A percentile compares a stretch with the other conserved stretches of the same genome.
Conservation (phyloP, 352 stramenopile species). For the Phytophthora foliorum region DNA sequence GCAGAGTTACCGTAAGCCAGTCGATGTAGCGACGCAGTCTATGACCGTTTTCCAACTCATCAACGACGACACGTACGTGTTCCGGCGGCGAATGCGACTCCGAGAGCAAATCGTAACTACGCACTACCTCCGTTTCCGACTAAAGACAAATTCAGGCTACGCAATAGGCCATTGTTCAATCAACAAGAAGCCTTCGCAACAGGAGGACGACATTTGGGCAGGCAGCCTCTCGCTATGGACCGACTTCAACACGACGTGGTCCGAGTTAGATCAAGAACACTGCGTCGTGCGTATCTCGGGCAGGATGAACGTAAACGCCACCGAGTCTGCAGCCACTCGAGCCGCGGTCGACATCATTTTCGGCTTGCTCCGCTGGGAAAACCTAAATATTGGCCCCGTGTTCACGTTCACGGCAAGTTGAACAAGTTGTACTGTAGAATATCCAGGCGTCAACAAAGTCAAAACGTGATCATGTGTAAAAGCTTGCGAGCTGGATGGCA, state of each 20-base stretch:
- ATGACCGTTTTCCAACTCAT: slow-evolving; percentile 51
- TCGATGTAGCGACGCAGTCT: slow-evolving; percentile 37
- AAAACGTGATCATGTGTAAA: not conserved
- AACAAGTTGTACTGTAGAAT: slow-evolving; percentile 2
- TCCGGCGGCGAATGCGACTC: slow-evolving; percentile 36
- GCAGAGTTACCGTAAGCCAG: slow-evolving; percentile 46
- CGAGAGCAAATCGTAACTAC: slow-evolving; percentile 32
- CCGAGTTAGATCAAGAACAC: slow-evolving; percentile 23
- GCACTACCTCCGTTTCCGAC: slow-evolving; percentile 58
- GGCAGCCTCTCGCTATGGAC: slow-evolving; percentile 47
- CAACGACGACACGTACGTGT: slow-evolving; percentile 66
- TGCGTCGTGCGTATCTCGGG: slow-evolving; percentile 40
- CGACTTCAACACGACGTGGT: slow-evolving; percentile 33
- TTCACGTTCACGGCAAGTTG: slow-evolving; percentile 45
- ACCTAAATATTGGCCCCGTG: slow-evolving; percentile 54
- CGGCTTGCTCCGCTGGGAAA: slow-evolving; percentile 64
- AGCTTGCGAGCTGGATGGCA: slow-evolving; percentile 15
- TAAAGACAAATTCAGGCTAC: slow-evolving; percentile 41
- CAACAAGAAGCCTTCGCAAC: slow-evolving; percentile 13
- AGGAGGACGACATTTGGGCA: slow-evolving; percentile 38
- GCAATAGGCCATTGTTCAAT: slow-evolving; percentile 37
- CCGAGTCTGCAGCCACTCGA: slow-evolving; percentile 24
- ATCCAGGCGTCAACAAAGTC: not conserved
- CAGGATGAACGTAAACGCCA: slow-evolving; percentile 30
- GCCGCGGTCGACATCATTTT: slow-evolving; percentile 59